A percentile compares a stretch with the other conserved stretches of the same genome.
phyloP scores from a whole-genome alignment of 2,329 filamentous ascomycete species.

The Gnomoniopsis sp. region DNA sequence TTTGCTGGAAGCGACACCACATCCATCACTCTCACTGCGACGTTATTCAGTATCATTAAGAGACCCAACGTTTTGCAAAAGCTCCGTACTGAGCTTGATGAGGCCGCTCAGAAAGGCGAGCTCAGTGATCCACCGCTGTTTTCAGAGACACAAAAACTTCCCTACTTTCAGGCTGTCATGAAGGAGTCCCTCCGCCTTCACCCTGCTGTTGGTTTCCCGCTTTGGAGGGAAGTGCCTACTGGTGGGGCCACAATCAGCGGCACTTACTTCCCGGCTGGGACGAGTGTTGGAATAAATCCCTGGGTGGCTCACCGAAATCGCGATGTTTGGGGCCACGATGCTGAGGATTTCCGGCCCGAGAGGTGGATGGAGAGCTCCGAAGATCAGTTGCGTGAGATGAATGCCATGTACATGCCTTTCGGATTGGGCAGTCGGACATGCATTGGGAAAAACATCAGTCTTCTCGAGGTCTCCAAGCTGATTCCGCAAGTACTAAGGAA shows the following conservation, averaged over 20 bases:
- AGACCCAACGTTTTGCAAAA: slow-evolving; percentile 21
- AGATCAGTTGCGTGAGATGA: neutral
- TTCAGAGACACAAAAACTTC: slow-evolving; percentile 37
- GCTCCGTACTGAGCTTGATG: slow-evolving; percentile 24
- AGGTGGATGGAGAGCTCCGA: slow-evolving; percentile 4
- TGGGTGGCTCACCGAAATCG: slow-evolving; percentile 27
- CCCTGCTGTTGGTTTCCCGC: slow-evolving; percentile 43
- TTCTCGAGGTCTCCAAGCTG: slow-evolving; percentile 11
- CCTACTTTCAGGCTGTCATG: slow-evolving; percentile 51
- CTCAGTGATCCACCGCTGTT: slow-evolving; percentile 24
- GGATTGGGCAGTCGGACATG: slow-evolving; percentile 48
- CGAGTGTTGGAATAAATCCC: slow-evolving; percentile 5
- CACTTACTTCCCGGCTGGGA: slow-evolving; percentile 1
- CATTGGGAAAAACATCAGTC: slow-evolving; percentile 28
- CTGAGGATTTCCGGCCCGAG: slow-evolving; percentile 6
- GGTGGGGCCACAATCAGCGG: slow-evolving; percentile 38
- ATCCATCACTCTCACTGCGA: slow-evolving; percentile 40
- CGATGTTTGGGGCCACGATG: slow-evolving; percentile 9
- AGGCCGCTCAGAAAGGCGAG: slow-evolving; percentile 24
- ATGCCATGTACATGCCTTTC: slow-evolving; percentile 32
- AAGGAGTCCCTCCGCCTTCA: slow-evolving; percentile 53
- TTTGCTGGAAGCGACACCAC: slow-evolving; percentile 43
- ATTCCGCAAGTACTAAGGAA: slow-evolving; percentile 8
- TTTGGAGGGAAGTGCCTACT: slow-evolving; percentile 45
- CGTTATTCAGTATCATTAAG: slow-evolving; percentile 41